Base-by-base conservation (phyloP, 176 grass and related monocot genomes). In the Hordeum marinum region DNA sequence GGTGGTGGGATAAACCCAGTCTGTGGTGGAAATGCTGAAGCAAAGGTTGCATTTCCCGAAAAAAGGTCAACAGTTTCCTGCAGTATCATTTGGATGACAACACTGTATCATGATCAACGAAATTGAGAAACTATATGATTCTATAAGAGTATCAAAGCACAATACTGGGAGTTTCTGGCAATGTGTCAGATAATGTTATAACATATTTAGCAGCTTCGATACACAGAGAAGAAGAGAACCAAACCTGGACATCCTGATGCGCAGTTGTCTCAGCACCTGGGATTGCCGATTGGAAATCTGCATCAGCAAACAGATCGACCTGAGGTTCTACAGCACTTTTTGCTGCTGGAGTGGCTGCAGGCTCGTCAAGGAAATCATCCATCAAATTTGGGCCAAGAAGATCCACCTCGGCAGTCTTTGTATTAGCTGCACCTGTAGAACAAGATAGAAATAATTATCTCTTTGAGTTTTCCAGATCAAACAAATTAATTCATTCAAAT, bases 291-390 rank as follows among this genome's bases (percentile, higher is more conserved):
- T 95, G 92, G 68, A 95, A 98, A 86, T 94, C 89, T 74, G 92
- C 91, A 87, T 98, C 92, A 75, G 87, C 95, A 91, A 95, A 98
- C 72, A 98, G 87, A 90, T 98, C 92, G 12, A 80, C 92, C 63
- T 93, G 90, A 88, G 89, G 62, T 73, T 91, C 85, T 72, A 52
- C 76, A 52, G 87, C 35, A 73, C 13, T 78, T n/a, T 83, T 65
- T 86, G 87, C 57, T 76, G 82, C 79, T 45, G 78, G 69, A 79
- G 90, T 58, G 75, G 85, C 32, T 88, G 80, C 83, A 79, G 87
- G 72, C 46, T 46, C 71, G 80, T 91, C 80, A 40, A 95, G 63
- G 61, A 95, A 89, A 86, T 93, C 89, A 7, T 90, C 95, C 87
- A 95, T 63, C 74, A 98, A 90, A 79, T 92, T 98, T 86, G 90